Evolutionary conservation across 352 stramenopile species (phyloP).

Genomic region (Globisporangium radiosum): DNA sequence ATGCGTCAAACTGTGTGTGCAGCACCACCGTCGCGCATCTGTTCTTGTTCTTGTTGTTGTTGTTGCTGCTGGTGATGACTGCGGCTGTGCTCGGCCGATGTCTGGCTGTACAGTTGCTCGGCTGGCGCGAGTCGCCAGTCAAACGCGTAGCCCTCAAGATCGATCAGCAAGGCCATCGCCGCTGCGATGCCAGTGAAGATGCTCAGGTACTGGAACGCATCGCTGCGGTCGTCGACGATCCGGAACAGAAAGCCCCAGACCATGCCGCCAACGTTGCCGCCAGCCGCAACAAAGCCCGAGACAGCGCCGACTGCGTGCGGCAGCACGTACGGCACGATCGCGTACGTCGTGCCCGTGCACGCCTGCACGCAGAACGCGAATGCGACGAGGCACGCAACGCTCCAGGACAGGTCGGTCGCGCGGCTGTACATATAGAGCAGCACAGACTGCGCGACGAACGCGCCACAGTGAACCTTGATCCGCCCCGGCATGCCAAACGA

Average conservation of each 20-base stretch:
- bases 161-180: slow-evolving; percentile 4
- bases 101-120: slow-evolving; percentile 1
- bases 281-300: slow-evolving; percentile 30
- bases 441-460: slow-evolving; percentile 64
- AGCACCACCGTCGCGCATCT: no score
- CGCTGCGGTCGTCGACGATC: slow-evolving; percentile 11
- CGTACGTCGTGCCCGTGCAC: slow-evolving; percentile 42
- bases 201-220: slow-evolving; percentile 27
- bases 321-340: slow-evolving; percentile 52
- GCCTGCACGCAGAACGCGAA: slow-evolving; percentile 87
- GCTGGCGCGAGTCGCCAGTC: slow-evolving; percentile 1
- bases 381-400: slow-evolving; percentile 72
- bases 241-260: slow-evolving; percentile 41
- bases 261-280: slow-evolving; percentile 32
- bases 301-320: slow-evolving; percentile 30
- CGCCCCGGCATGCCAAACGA: slow-evolving; percentile 84
- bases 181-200: slow-evolving; percentile 16
- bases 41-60: no score
- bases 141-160: background rate
- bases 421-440: slow-evolving; percentile 84
- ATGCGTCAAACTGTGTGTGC: no score
- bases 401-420: slow-evolving; percentile 25
- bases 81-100: no score
- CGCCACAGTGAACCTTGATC: slow-evolving; percentile 66
- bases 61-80: no score